Evolutionary conservation across 1,284 basidiomycete species (phyloP), one percentile per base, ranked within the genome.

Genomic region (Stygiomarasmius scandens): DNA sequence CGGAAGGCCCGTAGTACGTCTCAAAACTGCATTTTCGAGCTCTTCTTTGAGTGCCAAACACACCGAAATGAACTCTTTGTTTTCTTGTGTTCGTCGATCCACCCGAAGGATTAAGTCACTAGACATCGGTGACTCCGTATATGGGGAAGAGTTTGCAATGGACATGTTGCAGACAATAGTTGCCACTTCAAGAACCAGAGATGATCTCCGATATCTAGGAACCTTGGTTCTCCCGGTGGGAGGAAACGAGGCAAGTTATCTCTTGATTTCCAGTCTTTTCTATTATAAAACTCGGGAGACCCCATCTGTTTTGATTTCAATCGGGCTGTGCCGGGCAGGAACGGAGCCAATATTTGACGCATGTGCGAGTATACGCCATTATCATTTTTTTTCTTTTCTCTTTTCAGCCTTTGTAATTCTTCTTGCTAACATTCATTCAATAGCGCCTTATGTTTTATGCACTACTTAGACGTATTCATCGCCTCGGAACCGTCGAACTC

Each of bases 1-100:
- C 1, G 73, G 73, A 12, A 74, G 86, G 1, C 84, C 86, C 3
- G 69, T 88, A 45, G 76, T 77, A 1, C 80, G 79, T 54, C 74
- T 88, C 59, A 88, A 88, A 67, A 86, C 86, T n/a, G 87, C 85
- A 63, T 84, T 88, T 67, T 86, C 86, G 22, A 74, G 74, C 54
- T 73, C 80, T n/a, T 73, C 74, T 54, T 55, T 70, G 2, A 63
- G 62, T 8, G 81, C 78, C 38, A 86, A 86, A 69, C 74, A 75
- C 24, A 70, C 70, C 2, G 86, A 88, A 64, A 70, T 86, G 69
- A 62, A 65, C 0, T 58, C 74, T 2, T 71, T 88, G 23, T 70
- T 85, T 52, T 71, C 74, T 3, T 77, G 75, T 51, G 65, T 86
- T 46, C 71, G 65, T 43, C 70, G 69, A 14, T 78, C 84, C 5